Conservation (phyloP, 495 filamentous ascomycete genomes). For the Hypoxylon subgilvum region DNA sequence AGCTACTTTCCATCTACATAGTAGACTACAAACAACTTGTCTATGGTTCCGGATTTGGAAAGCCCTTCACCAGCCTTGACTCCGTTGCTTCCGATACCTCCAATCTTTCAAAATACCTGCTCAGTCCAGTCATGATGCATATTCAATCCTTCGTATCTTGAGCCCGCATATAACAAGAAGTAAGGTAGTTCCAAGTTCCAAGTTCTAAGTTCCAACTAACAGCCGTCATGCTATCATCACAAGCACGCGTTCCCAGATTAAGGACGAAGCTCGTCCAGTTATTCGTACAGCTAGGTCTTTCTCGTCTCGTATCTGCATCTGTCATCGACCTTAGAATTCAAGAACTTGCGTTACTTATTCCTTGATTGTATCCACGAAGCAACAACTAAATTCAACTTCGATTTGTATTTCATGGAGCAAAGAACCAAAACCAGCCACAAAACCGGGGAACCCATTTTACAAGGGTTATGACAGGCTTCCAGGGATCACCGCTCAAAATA, state of each 20-base stretch:
- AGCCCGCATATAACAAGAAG: neutral
- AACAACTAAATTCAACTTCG: conserved; percentile 11
- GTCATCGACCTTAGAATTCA: too few relatives aligned
- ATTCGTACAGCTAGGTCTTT: neutral
- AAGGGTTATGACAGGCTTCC: conserved; percentile 19
- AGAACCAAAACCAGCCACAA: conserved; percentile 23
- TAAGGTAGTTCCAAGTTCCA: too few relatives aligned
- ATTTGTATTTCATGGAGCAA: conserved; percentile 20
- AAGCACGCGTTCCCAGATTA: neutral
- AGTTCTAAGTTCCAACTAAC: too few relatives aligned
- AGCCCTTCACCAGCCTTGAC: neutral
- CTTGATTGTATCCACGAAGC: conserved; percentile 1
- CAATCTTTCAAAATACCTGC: neutral
- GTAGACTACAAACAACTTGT: too few relatives aligned
- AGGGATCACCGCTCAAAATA: conserved; percentile 32
- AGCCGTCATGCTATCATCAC: conserved; percentile 4
- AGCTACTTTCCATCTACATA: neutral
- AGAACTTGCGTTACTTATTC: too few relatives aligned
- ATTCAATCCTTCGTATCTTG: neutral
- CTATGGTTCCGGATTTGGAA: conserved; percentile 5
- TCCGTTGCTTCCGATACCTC: conserved; percentile 11
- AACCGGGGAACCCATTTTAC: conserved; percentile 5
- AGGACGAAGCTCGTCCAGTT: neutral
- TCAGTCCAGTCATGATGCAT: too few relatives aligned
- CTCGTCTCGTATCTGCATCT: neutral